Conservation (phyloP, 495 filamentous ascomycete species). For the Daldinia bambusicola region DNA sequence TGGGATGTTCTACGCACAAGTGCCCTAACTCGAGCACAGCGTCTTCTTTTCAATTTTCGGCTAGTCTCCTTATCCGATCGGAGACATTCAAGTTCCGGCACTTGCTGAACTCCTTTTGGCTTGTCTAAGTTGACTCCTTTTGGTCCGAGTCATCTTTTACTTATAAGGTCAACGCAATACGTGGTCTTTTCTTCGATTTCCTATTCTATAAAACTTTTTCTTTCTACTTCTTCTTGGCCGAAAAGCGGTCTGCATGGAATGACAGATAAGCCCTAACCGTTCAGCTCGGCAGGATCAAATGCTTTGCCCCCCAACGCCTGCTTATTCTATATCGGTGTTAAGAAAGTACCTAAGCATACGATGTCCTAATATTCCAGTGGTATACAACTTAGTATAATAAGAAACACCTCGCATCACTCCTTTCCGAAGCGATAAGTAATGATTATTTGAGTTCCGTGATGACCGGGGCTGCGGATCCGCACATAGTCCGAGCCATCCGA, state of each 20-base stretch:
- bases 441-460: constrained; percentile 17
- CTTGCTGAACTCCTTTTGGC: constrained; percentile 12
- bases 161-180: background rate
- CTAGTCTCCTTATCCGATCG: constrained; percentile 30
- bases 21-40: background rate
- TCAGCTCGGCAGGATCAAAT: constrained; percentile 9
- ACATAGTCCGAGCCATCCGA: constrained; percentile 24
- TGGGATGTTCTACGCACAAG: constrained; percentile 22
- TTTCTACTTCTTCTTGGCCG: background rate
- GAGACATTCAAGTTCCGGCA: constrained; percentile 33
- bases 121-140: background rate
- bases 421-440: background rate
- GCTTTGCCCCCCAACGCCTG: background rate
- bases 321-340: constrained; percentile 1
- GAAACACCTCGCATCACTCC: background rate
- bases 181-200: background rate
- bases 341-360: constrained; percentile 4
- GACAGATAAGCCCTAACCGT: constrained; percentile 9
- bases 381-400: background rate
- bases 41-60: constrained; percentile 9
- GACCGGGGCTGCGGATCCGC: constrained; percentile 13
- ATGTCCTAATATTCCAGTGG: background rate
- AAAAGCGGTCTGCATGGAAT: constrained; percentile 7
- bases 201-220: background rate
- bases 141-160: constrained; percentile 1